Conservation (phyloP, 2,329 filamentous ascomycete genomes). For the Hypoxylon sp. region DNA sequence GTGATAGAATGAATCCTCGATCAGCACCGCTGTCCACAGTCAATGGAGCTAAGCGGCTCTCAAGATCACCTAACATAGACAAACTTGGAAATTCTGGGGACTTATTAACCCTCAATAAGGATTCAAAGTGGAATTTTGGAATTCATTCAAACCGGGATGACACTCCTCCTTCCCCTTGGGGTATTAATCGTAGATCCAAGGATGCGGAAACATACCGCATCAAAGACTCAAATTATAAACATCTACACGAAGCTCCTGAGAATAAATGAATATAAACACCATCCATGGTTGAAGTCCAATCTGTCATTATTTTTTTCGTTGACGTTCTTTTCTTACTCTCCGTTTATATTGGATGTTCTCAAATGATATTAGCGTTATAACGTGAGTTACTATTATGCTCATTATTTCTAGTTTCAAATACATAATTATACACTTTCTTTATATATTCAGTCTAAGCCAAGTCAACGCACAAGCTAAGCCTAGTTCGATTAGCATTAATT, state of each 20-base stretch:
- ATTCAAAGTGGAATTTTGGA: background rate
- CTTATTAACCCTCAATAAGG: background rate
- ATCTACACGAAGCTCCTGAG: background rate
- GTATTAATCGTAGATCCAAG: background rate
- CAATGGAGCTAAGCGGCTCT: background rate
- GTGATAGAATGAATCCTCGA: background rate
- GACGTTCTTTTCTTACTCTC: background rate
- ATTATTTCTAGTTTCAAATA: background rate
- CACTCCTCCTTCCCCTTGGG: background rate
- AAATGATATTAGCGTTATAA: background rate
- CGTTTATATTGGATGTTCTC: background rate
- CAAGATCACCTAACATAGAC: background rate
- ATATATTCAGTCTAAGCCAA: background rate
- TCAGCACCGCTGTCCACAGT: background rate
- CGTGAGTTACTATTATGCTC: conserved; percentile 1
- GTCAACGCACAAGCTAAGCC: background rate
- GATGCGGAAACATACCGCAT: background rate
- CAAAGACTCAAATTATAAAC: background rate
- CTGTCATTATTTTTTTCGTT: background rate
- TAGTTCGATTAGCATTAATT: background rate
- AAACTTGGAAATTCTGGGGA: background rate
- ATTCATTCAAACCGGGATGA: background rate
- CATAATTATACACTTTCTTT: background rate
- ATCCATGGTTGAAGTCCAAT: background rate
- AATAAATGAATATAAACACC: background rate